These are phyloP conservation scores for Emergomyces orientalis DNA, from an alignment of 2,329 filamentous ascomycete species.

Conservation along the genomic window DNA sequence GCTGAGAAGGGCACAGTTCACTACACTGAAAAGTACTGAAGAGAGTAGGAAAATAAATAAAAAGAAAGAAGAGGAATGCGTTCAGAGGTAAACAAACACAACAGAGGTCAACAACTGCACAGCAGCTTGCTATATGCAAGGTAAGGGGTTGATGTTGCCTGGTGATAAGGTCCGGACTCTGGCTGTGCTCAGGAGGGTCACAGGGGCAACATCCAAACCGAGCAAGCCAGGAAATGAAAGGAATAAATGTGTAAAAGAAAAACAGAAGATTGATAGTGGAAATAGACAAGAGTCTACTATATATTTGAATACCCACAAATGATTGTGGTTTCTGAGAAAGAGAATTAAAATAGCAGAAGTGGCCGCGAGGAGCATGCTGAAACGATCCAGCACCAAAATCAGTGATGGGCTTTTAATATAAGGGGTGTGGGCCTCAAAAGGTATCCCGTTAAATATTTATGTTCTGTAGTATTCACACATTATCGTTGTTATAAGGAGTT, in stretches of 20 bases:
- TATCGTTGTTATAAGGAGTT: neutral
- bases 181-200: neutral
- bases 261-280: neutral
- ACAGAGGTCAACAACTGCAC: neutral
- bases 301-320: neutral
- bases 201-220: neutral
- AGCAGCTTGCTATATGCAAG: neutral
- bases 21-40: neutral
- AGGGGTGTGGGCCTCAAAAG: neutral
- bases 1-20: neutral
- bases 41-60: neutral
- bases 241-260: neutral
- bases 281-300: neutral
- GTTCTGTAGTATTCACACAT: neutral
- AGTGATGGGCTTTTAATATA: neutral
- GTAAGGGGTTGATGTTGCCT: neutral
- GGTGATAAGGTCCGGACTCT: neutral
- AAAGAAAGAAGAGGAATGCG: neutral
- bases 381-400: neutral
- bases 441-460: neutral
- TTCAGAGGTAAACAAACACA: neutral
- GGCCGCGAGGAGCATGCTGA: neutral
- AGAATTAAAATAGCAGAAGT: neutral
- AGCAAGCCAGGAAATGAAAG: neutral
- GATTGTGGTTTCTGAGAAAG: neutral